Conservation (phyloP, 2,329 filamentous ascomycete species). For the Botrytis pseudocinerea region DNA sequence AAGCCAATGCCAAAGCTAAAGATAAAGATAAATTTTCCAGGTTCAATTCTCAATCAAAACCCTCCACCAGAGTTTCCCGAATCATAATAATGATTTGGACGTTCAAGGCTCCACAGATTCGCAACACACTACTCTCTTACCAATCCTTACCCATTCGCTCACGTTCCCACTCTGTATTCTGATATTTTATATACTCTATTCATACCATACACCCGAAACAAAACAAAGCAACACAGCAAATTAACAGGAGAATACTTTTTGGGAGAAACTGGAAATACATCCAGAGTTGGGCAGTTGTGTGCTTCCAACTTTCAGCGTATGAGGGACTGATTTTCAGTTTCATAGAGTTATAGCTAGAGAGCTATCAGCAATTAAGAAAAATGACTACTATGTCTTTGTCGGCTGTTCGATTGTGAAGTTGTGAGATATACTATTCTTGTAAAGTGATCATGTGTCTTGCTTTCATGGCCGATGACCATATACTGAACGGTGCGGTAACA, state of each 20-base stretch:
- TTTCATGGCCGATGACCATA: neutral
- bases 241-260: neutral
- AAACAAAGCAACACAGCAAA: neutral
- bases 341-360: neutral
- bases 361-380: neutral
- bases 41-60: no score
- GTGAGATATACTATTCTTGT: neutral
- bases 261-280: neutral
- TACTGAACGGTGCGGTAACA: neutral
- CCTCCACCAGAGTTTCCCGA: neutral
- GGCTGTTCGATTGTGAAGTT: neutral
- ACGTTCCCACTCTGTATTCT: neutral
- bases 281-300: neutral
- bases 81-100: no score
- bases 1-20: neutral
- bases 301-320: neutral
- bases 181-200: neutral
- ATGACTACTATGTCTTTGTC: neutral
- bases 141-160: no score
- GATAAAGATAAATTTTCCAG: no score
- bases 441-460: accelerated
- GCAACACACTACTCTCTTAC: no score
- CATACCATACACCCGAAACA: neutral
- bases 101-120: no score
- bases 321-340: neutral